Evolutionary conservation across 1,139 yeast species (phyloP).

Genomic region (Hansenula lynferdii): DNA sequence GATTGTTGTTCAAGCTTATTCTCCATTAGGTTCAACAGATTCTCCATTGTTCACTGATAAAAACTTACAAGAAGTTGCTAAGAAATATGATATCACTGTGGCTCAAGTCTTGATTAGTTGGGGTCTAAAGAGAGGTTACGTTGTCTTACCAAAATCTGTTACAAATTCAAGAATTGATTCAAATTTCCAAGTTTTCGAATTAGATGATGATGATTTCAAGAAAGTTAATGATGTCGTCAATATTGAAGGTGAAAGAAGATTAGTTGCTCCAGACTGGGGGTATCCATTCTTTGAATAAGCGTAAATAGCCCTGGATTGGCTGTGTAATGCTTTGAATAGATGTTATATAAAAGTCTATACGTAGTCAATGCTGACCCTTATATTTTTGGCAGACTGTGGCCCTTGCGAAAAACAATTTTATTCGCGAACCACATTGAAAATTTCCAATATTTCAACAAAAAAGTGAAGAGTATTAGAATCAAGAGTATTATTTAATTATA

Average conservation of each 20-base stretch:
- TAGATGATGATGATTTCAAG: conserved; percentile 51
- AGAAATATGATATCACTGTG: conserved; percentile 46
- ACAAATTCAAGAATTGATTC: conserved; percentile 53
- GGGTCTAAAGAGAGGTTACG: conserved; percentile 66
- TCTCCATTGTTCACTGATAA: conserved; percentile 58
- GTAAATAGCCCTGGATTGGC: no score
- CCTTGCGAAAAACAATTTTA: no score
- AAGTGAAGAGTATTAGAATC: not conserved
- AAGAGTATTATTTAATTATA: no score
- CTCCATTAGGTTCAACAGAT: conserved; percentile 71
- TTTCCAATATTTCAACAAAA: not conserved
- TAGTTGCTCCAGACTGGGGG: conserved; percentile 38
- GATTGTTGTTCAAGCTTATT: conserved; percentile 67
- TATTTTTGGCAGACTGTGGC: no score
- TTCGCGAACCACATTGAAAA: no score
- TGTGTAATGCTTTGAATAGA: no score
- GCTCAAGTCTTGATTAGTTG: conserved; percentile 67
- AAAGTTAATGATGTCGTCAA: conserved; percentile 41
- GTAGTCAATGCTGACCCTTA: no score
- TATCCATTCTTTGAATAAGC: conserved; percentile 23
- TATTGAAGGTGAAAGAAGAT: conserved; percentile 45
- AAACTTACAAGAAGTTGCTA: conserved; percentile 46
- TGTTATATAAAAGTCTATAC: no score
- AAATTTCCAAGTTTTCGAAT: conserved; percentile 48
- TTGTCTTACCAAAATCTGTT: conserved; percentile 71